Conservation (phyloP, 106 monocot species). For the Dactylorhiza incarnata region DNA sequence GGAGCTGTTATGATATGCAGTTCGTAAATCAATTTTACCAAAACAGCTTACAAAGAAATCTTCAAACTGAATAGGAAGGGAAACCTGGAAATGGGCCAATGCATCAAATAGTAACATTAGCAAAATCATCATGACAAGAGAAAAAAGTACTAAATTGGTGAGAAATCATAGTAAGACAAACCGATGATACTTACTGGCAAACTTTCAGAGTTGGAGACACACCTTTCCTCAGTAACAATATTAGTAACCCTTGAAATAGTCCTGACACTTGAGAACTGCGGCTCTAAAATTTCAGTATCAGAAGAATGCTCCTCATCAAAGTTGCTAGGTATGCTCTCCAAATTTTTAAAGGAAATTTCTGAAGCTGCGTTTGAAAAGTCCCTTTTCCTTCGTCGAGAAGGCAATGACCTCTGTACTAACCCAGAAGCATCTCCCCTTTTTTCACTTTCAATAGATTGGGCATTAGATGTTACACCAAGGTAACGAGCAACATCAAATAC, state of each 20-base stretch:
- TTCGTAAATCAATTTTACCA: constrained; percentile 53
- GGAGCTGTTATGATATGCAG: constrained; percentile 45
- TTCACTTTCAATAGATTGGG: constrained; percentile 31
- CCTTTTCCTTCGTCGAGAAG: constrained; percentile 45
- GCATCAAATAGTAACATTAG: constrained; percentile 8
- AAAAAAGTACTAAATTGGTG: constrained; percentile 2
- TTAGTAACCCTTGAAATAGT: constrained; percentile 21
- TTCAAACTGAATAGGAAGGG: constrained; percentile 81
- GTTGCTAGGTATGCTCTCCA: constrained; percentile 19
- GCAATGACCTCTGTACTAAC: constrained; percentile 31
- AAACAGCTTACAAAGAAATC: constrained; percentile 67
- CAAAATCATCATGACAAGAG: not conserved
- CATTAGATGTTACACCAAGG: constrained; percentile 36
- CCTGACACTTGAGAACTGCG: constrained; percentile 15
- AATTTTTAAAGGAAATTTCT: constrained; percentile 25
- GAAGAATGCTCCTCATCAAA: constrained; percentile 26
- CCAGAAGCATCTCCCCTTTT: constrained; percentile 34
- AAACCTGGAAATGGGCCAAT: constrained; percentile 26
- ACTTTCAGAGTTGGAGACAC: constrained; percentile 10
- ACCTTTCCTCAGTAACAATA: constrained; percentile 14
- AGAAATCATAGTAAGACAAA: not conserved
- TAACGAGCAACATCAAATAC: constrained; percentile 64
- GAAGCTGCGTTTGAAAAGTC: constrained; percentile 34
- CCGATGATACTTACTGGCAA: constrained; percentile 29
- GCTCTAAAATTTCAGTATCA: constrained; percentile 26